Base-by-base conservation (phyloP, 2,329 filamentous ascomycete species). In the Cladobotryum mycophilum region DNA sequence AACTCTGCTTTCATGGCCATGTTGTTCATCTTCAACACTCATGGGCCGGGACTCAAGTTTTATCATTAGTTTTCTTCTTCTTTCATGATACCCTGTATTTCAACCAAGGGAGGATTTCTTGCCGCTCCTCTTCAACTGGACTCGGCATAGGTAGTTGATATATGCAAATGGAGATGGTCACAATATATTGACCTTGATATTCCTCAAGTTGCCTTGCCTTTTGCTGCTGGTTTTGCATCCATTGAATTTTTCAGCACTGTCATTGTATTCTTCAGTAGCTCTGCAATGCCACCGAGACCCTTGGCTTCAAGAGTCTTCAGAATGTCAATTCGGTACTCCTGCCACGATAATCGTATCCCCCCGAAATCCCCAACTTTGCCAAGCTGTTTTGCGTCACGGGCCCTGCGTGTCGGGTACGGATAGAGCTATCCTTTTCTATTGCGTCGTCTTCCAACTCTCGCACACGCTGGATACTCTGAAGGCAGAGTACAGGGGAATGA, bases 241-340 rank as follows among this genome's bases (percentile, higher is more conserved):
- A 67, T 69, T 34, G 69, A 67, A 53, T 72, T 79, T 68, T 82
- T 83, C 58, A 92, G 68, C 46, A 85, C 81, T 64, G 85, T 89
- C 80, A 93, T 89, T 1, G 88, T 91, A 59, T 83, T 88, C 65
- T 86, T 86, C 76, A 95, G 85, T 60, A 95, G 68, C 55, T 84
- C 76, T 14, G 79, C 78, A 30, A 92, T 75, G 0, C 89, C 89
- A 11, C 66, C 69, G 42, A 86, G 75, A 0, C 85, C 86, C 48
- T 76, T 77, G 5, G 69, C 71, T 52, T 85, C 84, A 54, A 95
- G 67, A 67, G 83, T 81, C 45, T 76, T 75, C 51, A 95, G 68
- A 55, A 92, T 84, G n/a, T 81, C 78, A 5, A 89, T 72, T 52
- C 86, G 77, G 65, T 90, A 95, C 45, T 87, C 82, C 59, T 85